Evolutionary conservation across 2,329 filamentous ascomycete genomes (phyloP).

Genomic region (Gnomoniopsis smithogilvyi): DNA sequence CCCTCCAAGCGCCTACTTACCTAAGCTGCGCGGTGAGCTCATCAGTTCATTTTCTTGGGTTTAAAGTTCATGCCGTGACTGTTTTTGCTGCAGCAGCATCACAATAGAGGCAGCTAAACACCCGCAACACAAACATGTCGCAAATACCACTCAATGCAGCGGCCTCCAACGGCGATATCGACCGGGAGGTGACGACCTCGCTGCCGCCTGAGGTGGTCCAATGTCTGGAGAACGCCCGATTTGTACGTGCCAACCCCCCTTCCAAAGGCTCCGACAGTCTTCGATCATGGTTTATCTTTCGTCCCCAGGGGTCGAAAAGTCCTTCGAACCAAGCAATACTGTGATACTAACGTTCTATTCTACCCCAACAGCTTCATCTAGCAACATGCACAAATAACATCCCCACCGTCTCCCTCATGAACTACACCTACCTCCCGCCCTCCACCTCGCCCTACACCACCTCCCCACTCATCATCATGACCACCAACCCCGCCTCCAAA

Average conservation of each 20-base stretch:
- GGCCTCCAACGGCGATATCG: conserved; percentile 68
- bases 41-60: neutral
- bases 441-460: conserved; percentile 58
- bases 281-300: too few species aligned
- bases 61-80: too few species aligned
- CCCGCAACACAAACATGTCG: conserved; percentile 39
- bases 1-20: conserved; percentile 9
- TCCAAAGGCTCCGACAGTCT: conserved; percentile 16
- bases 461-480: conserved; percentile 90
- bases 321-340: too few species aligned
- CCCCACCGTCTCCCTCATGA: conserved; percentile 96
- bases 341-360: conserved; percentile 1
- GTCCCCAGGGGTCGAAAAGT: too few species aligned
- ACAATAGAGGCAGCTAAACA: neutral
- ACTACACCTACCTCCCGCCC: conserved; percentile 91
- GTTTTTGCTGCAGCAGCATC: too few species aligned
- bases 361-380: conserved; percentile 72
- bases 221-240: conserved; percentile 91
- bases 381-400: conserved; percentile 81
- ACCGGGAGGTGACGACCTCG: conserved; percentile 64
- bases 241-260: conserved; percentile 55
- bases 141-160: conserved; percentile 73
- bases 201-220: conserved; percentile 84
- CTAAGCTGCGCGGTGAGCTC: conserved; percentile 7
- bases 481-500: conserved; percentile 74